Evolutionary conservation across 768 basidiomycete species (phyloP), one percentile per base, ranked within the genome.

Genomic region (Filobasidium floriforme): DNA sequence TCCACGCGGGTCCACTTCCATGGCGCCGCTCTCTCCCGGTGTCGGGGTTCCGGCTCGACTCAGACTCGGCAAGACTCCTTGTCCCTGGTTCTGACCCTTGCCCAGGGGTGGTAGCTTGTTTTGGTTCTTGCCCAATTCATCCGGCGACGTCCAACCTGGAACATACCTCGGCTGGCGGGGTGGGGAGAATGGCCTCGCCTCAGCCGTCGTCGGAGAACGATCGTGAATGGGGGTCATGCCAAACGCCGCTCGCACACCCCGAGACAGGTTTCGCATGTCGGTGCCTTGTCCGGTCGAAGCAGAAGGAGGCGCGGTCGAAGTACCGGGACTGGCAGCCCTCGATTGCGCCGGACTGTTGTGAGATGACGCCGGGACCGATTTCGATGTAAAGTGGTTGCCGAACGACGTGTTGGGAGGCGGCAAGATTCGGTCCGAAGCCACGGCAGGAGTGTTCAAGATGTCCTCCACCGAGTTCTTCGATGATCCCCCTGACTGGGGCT

Each of bases 181-280:
- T 32, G 49, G 70, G 49, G 62, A 67, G 32, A 59, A 65, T 54
- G 52, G 43, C 44, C 41, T 57, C 49, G 52, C 43, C 51, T 65
- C 62, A 40, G 62, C 43, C 62, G 62, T 40, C 26, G 63, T 51
- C 22, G 57, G 43, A 14, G 49, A 41, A 46, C 46, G 52, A 59
- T 68, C 67, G 61, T 83, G 83, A 44, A 91, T 90, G 0, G 89
- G 90, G 7, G 91, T 92, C 89, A 92, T 93, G 3, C 89, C 90
- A 70, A 96, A 96, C 59, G 91, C 92, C 40, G 87, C 82, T 44
- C 89, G 86, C 26, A 94, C 88, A 0, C 88, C 89, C 73, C 90
- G 88, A 4, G 89, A 89, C 43, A 93, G 84, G 73, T 89, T 86
- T 66, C 85, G 83, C 66, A 86, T 84, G 44, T 67, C 51, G 41